Conservation (phyloP, 2,329 filamentous ascomycete species). For the Aureobasidium sp. region DNA sequence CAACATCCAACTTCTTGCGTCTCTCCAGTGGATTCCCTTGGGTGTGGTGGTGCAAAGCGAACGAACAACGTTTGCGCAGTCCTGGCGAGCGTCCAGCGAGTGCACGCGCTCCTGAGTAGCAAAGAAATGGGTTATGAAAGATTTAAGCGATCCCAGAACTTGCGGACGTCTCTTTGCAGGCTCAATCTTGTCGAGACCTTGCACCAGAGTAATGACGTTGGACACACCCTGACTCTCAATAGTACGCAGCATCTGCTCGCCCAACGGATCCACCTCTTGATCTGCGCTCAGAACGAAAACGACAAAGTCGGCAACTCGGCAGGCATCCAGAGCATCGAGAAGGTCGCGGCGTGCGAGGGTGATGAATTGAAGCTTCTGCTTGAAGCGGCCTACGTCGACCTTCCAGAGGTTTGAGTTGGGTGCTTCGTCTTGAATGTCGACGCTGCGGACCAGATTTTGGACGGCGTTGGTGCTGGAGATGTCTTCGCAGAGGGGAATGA, state of each 20-base stretch:
- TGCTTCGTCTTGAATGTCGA: conserved; percentile 67
- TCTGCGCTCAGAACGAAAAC: conserved; percentile 75
- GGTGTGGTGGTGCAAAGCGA: conserved; percentile 87
- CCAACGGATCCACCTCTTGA: conserved; percentile 75
- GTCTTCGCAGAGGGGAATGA: conserved; percentile 75
- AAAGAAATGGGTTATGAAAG: conserved; percentile 91
- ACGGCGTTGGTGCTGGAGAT: conserved; percentile 63
- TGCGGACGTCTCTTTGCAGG: conserved; percentile 71
- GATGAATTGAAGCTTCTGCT: conserved; percentile 86
- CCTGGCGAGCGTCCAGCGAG: conserved; percentile 79
- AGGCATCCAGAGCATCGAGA: conserved; percentile 73
- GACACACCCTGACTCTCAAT: conserved; percentile 93
- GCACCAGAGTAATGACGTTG: conserved; percentile 75
- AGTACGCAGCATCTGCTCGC: conserved; percentile 76
- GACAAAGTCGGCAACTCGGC: conserved; percentile 84
- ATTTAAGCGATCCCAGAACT: conserved; percentile 75
- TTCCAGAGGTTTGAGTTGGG: conserved; percentile 49
- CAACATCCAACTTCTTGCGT: conserved; percentile 92
- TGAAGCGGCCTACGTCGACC: conserved; percentile 79
- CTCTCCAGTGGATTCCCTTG: conserved; percentile 91
- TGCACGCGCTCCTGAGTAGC: conserved; percentile 86
- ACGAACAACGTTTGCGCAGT: conserved; percentile 83
- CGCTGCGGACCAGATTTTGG: conserved; percentile 63
- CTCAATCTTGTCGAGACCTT: conserved; percentile 66
- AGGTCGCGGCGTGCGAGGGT: conserved; percentile 66